Percentiles rank a stretch among this genome's conserved stretches.
Evolutionary conservation across 2,329 filamentous ascomycete genomes (phyloP).

Genomic region (Paraconiothyrium sp.): DNA sequence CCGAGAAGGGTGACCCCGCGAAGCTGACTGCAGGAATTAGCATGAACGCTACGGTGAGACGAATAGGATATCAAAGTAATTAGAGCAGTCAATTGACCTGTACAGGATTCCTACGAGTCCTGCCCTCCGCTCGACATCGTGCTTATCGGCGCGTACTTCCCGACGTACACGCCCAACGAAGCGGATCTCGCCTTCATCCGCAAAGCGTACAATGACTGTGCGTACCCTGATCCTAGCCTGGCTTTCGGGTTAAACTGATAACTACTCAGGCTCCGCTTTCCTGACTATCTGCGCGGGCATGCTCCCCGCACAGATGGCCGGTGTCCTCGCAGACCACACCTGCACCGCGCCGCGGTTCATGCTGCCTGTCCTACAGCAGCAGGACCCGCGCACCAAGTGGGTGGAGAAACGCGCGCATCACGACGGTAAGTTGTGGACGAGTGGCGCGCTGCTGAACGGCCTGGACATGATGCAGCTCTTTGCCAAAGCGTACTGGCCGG

Average conservation of each 20-base stretch:
- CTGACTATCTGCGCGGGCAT: conserved; percentile 54
- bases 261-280: conserved; percentile 42
- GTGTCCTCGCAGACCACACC: conserved; percentile 51
- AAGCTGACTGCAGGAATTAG: conserved; percentile 26
- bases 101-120: conserved; percentile 51
- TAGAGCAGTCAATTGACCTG: too few species aligned
- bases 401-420: conserved; percentile 43
- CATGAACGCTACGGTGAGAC: conserved; percentile 25
- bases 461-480: conserved; percentile 45
- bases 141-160: conserved; percentile 51
- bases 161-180: conserved; percentile 40
- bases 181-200: conserved; percentile 51
- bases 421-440: conserved; percentile 48
- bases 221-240: background rate
- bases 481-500: conserved; percentile 31
- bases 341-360: conserved; percentile 49
- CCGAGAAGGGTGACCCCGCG: conserved; percentile 29
- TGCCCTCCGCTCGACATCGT: conserved; percentile 55
- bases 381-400: conserved; percentile 48
- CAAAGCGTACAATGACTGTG: conserved; percentile 45
- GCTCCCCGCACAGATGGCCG: conserved; percentile 43
- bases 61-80: too few species aligned
- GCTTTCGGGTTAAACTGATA: background rate
- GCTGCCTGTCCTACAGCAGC: conserved; percentile 35
- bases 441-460: conserved; percentile 45